Percentiles rank a stretch among this genome's conserved stretches.
phyloP scores from a whole-genome alignment of 2,329 filamentous ascomycete species.

The Fusarium coicis region DNA sequence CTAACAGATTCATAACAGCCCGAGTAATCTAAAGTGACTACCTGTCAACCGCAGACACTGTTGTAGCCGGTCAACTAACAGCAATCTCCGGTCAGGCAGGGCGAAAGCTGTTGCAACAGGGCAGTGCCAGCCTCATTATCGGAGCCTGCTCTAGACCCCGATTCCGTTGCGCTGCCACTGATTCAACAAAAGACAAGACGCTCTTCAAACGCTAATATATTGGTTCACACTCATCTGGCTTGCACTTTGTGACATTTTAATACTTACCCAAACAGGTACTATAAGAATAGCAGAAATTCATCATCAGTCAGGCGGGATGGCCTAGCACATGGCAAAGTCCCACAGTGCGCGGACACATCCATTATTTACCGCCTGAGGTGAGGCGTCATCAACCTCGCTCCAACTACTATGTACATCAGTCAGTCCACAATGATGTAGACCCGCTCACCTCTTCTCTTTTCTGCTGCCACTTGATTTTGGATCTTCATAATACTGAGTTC shows the following conservation, averaged over 20 bases:
- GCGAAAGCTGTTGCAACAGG: background rate
- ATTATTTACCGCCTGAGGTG: constrained; percentile 32
- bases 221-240: background rate
- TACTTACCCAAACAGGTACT: background rate
- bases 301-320: constrained; percentile 15
- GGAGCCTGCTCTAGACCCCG: constrained; percentile 1
- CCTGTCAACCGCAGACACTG: background rate
- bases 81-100: constrained; percentile 4
- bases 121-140: constrained; percentile 9
- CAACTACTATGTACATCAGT: constrained; percentile 43
- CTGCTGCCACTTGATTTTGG: background rate
- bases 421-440: constrained; percentile 46
- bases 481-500: background rate
- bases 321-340: constrained; percentile 33
- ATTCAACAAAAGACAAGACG: background rate
- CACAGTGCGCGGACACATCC: constrained; percentile 23
- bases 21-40: background rate
- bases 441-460: constrained; percentile 15
- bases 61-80: background rate
- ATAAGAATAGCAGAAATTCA: background rate
- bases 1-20: background rate
- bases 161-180: background rate
- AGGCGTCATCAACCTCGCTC: constrained; percentile 43
- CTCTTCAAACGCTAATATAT: background rate
- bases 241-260: background rate